Conservation (phyloP, 2,329 filamentous ascomycete genomes). For the Tolypocladium ophioglossoides region DNA sequence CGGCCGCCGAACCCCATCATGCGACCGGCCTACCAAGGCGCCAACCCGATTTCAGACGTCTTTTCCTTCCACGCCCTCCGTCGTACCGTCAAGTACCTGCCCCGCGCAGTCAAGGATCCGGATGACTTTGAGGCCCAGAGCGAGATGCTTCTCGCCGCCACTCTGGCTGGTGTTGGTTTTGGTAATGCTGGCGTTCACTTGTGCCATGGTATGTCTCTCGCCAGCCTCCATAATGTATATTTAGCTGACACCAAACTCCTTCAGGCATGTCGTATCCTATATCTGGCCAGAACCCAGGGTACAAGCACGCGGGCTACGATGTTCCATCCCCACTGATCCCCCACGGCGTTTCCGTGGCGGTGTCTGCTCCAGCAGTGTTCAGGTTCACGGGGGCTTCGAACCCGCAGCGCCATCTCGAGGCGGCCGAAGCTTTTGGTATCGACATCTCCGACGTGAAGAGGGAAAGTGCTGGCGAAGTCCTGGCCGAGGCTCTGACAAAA, state of each 20-base stretch:
- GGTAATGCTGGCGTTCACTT: slow-evolving; percentile 93
- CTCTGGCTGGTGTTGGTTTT: slow-evolving; percentile 89
- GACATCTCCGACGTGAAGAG: slow-evolving; percentile 80
- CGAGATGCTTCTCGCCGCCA: slow-evolving; percentile 92
- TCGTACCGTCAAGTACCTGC: slow-evolving; percentile 83
- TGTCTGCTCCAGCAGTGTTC: slow-evolving; percentile 89
- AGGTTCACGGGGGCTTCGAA: slow-evolving; percentile 86
- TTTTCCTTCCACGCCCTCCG: slow-evolving; percentile 83
- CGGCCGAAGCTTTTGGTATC: slow-evolving; percentile 83
- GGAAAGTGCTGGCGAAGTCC: slow-evolving; percentile 80
- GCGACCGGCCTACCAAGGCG: slow-evolving; percentile 89
- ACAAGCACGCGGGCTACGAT: slow-evolving; percentile 80
- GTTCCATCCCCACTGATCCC: slow-evolving; percentile 74
- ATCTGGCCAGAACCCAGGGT: slow-evolving; percentile 83
- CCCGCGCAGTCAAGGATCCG: slow-evolving; percentile 74
- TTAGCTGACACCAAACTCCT: not conserved
- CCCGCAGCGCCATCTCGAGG: slow-evolving; percentile 80
- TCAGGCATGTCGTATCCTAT: slow-evolving; percentile 94
- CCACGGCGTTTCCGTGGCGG: slow-evolving; percentile 90
- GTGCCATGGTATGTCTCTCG: slow-evolving; percentile 39
- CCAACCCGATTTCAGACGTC: slow-evolving; percentile 95
- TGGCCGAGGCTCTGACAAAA: slow-evolving; percentile 69
- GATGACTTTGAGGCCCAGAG: slow-evolving; percentile 88
- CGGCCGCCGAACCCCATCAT: slow-evolving; percentile 82
- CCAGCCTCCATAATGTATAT: not conserved